Base-by-base conservation (phyloP, 306 rosid genomes). In the Clitoria ternatea region DNA sequence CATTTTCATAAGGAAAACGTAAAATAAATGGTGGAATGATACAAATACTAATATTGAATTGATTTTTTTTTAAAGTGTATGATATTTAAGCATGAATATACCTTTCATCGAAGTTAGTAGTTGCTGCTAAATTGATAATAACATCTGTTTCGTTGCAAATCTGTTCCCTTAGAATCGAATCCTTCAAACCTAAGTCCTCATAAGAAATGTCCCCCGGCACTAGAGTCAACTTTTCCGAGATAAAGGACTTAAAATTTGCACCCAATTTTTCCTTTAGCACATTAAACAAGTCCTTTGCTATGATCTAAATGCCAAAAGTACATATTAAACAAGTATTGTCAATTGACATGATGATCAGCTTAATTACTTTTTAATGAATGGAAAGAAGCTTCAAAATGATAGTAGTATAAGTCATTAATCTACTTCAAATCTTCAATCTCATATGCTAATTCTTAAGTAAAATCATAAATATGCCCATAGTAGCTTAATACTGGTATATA, bases 101-200 rank as follows among this genome's bases (percentile, higher is more conserved):
- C 98, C 98, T 89, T 78, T 89, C 96, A 66, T 89, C 81, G 18
- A 92, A 89, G 15, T 86, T 86, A 13, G 98, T 92, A 0, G 90
- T 86, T 32, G 96, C 96, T 54, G 96, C 98, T 4, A 92, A 69
- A 70, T 92, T 88, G 29, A 90, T 60, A 17, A 92, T 86, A 27
- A 79, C 83, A 74, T 90, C 84, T 0, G 84, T 50, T 30, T 88
- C 77, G 24, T 45, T 67, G 65, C 50, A 43, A 52, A 92, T 80
- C 43, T 88, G 83, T 29, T 88, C 77, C 62, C 70, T 72, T 39
- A 90, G 42, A 59, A 18, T 52, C 2, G 80, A 61, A 48, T 85
- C 88, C 36, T 82, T 81, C 80, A 90, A 44, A 2, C 85, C 88
- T 83, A 90, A 74, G 68, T 80, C 81, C 29, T 85, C 87, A 0